Percentiles rank a stretch among this genome's conserved stretches.
Evolutionary conservation across 345 rosid species (phyloP).

Genomic region (Clarkia xantiana): DNA sequence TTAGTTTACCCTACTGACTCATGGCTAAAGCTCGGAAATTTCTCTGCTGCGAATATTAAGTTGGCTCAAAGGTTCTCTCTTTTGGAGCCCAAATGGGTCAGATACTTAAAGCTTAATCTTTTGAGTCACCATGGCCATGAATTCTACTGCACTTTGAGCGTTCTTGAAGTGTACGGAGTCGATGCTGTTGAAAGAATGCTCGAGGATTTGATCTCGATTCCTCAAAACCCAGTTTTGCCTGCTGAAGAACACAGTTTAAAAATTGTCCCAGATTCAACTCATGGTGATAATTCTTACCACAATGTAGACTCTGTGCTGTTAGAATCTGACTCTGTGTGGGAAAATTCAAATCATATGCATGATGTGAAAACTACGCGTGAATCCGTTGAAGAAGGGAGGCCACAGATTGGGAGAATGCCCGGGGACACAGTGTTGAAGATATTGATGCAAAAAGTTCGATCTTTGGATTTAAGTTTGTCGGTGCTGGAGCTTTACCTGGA

Average conservation of each 20-base stretch:
- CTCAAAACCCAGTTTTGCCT: conserved; percentile 22
- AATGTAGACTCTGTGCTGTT: conserved; percentile 14
- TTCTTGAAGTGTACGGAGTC: conserved; percentile 76
- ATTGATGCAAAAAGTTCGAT: conserved; percentile 84
- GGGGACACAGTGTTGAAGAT: conserved; percentile 88
- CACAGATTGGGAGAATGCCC: conserved; percentile 77
- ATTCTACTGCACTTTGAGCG: conserved; percentile 86
- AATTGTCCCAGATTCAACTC: conserved; percentile 21
- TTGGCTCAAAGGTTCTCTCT: conserved; percentile 57
- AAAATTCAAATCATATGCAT: not conserved
- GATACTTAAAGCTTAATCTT: conserved; percentile 68
- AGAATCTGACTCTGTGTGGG: conserved; percentile 13
- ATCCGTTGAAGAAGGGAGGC: conserved; percentile 55
- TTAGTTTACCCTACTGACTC: conserved; percentile 72
- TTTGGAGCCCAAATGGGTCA: conserved; percentile 66
- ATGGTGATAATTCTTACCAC: conserved; percentile 22
- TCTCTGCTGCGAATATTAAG: conserved; percentile 75
- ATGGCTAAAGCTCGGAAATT: conserved; percentile 77
- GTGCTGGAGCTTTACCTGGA: conserved; percentile 80
- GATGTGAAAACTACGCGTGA: conserved; percentile 29
- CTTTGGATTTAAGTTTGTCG: conserved; percentile 66
- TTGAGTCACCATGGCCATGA: conserved; percentile 73
- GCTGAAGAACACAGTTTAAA: conserved; percentile 25
- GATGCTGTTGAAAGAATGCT: conserved; percentile 94
- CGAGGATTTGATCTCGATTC: conserved; percentile 71